phyloP scores from a whole-genome alignment of 352 stramenopile species.

The Phytopythium oedochilum region DNA sequence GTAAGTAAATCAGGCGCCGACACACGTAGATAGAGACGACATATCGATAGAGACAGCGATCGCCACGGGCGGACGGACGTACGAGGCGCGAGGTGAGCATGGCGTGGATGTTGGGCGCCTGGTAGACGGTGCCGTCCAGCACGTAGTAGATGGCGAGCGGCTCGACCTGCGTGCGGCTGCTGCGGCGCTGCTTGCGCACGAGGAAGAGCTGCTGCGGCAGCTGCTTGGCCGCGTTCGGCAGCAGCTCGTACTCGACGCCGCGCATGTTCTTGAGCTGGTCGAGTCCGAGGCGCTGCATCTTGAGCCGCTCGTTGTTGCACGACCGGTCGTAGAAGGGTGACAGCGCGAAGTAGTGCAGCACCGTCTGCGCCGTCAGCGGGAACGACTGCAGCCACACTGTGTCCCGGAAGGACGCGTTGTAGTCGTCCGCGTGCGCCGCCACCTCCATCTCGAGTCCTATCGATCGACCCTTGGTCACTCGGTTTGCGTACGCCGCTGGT shows the following conservation, averaged over 20 bases:
- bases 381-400: conserved; percentile 87
- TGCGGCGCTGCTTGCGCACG: conserved; percentile 83
- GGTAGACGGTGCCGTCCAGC: conserved; percentile 83
- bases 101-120: conserved; percentile 84
- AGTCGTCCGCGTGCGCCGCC: conserved; percentile 73
- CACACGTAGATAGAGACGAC: too few relatives aligned
- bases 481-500: too few relatives aligned
- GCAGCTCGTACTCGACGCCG: conserved; percentile 86
- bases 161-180: conserved; percentile 69
- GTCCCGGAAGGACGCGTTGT: conserved; percentile 85
- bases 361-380: conserved; percentile 75
- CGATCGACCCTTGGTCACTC: too few relatives aligned
- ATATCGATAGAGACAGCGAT: too few relatives aligned
- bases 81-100: conserved; percentile 85
- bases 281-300: conserved; percentile 85
- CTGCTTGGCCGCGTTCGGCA: conserved; percentile 80
- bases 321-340: conserved; percentile 87
- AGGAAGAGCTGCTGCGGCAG: conserved; percentile 84
- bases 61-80: conserved; percentile 16
- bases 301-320: conserved; percentile 89
- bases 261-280: conserved; percentile 87
- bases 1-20: too few relatives aligned
- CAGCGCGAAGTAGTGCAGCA: conserved; percentile 87
- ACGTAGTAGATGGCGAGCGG: conserved; percentile 87
- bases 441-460: conserved; percentile 75